Evolutionary conservation across 768 basidiomycete species (phyloP), one percentile per base, ranked within the genome.

Genomic region (Amyloporia xantha): DNA sequence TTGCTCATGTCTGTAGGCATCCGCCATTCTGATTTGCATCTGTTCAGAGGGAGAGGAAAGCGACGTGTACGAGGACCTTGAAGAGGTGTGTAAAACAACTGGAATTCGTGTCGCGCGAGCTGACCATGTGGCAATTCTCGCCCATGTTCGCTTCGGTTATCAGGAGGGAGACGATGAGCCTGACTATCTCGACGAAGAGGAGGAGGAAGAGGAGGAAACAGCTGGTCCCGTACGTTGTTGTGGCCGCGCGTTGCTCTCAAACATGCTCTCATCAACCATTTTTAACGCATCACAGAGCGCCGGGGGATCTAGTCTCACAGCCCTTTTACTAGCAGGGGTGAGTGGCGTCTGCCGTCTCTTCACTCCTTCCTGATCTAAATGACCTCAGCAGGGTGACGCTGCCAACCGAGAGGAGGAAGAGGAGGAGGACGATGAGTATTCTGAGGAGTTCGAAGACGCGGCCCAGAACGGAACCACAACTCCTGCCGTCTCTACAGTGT

Each of bases 51-150:
- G 52, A 5, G 62, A 64, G 50, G 62, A 64, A 52, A 62, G 61
- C 52, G 63, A 64, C 55, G 63, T 58, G 17, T 64, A 62, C 46
- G 62, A 64, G 24, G 54, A 59, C 44, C 39, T 64, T 21, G 58
- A 57, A 1, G 54, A 59, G 45, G 53, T 52, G 9, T 12, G n/a
- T n/a, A n/a, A n/a, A n/a, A n/a, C n/a, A n/a, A n/a, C n/a, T n/a
- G n/a, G n/a, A n/a, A n/a, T n/a, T n/a, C n/a, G n/a, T n/a, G n/a
- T n/a, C n/a, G n/a, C n/a, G n/a, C n/a, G n/a, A n/a, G n/a, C n/a
- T n/a, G n/a, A n/a, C n/a, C n/a, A n/a, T n/a, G n/a, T n/a, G n/a
- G n/a, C n/a, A n/a, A n/a, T n/a, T n/a, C n/a, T n/a, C n/a, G n/a
- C n/a, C n/a, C n/a, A n/a, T n/a, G n/a, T n/a, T n/a, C n/a, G n/a